Conservation (phyloP, 805 yeast genomes). For the Citeromyces nyonsensis region DNA sequence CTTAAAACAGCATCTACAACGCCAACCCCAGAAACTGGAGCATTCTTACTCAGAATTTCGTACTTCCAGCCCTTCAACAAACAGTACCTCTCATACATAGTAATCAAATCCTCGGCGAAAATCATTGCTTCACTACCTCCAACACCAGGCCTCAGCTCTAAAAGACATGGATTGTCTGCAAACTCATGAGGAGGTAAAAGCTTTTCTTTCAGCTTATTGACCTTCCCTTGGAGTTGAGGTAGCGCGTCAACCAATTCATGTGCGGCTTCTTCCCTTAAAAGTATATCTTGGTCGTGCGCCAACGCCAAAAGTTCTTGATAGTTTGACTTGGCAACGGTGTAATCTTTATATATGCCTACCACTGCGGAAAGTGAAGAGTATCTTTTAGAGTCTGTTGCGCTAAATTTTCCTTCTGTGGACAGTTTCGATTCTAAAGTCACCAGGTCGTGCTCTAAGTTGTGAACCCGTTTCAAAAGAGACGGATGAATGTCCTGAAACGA, state of each 20-base stretch:
- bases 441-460: constrained; percentile 22
- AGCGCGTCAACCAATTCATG: constrained; percentile 31
- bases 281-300: constrained; percentile 20
- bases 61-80: constrained; percentile 50
- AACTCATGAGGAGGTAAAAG: constrained; percentile 69
- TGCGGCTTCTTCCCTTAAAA: constrained; percentile 42
- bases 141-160: constrained; percentile 89
- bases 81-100: constrained; percentile 72
- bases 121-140: constrained; percentile 92
- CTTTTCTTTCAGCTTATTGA: constrained; percentile 31
- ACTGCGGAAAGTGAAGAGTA: constrained; percentile 28
- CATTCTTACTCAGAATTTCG: constrained; percentile 39
- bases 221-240: constrained; percentile 26
- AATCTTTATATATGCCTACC: constrained; percentile 23
- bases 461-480: constrained; percentile 30
- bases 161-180: constrained; percentile 58
- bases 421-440: constrained; percentile 21
- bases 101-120: constrained; percentile 65
- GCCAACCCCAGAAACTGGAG: constrained; percentile 49
- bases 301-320: constrained; percentile 18
- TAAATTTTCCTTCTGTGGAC: constrained; percentile 24
- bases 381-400: constrained; percentile 29
- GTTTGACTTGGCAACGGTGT: constrained; percentile 14
- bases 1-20: constrained; percentile 62
- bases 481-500: constrained; percentile 23